Conservation (phyloP, 768 basidiomycete genomes). For the Kondoa subrosea region DNA sequence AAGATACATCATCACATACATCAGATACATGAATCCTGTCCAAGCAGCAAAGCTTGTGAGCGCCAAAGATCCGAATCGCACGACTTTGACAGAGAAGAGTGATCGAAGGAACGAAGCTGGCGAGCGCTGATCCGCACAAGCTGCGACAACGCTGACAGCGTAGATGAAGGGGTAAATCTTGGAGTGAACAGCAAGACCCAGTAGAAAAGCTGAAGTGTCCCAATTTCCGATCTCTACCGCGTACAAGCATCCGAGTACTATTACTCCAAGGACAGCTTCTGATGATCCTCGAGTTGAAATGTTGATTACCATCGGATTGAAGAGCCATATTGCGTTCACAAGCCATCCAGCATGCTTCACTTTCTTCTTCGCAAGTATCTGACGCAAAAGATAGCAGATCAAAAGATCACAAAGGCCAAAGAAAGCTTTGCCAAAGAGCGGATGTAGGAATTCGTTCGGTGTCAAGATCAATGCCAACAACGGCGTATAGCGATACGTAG, state of each 20-base stretch:
- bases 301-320: slow-evolving; percentile 86
- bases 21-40: slow-evolving; percentile 48
- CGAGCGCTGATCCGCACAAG: not conserved
- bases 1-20: slow-evolving; percentile 41
- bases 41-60: slow-evolving; percentile 50
- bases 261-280: slow-evolving; percentile 63
- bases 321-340: slow-evolving; percentile 50
- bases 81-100: slow-evolving; percentile 4
- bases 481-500: slow-evolving; percentile 94
- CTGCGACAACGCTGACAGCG: slow-evolving; percentile 55
- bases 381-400: slow-evolving; percentile 55
- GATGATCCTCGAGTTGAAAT: slow-evolving; percentile 96
- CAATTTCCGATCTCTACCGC: slow-evolving; percentile 37
- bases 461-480: slow-evolving; percentile 63
- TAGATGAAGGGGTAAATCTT: slow-evolving; percentile 95
- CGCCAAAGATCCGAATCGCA: slow-evolving; percentile 55
- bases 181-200: slow-evolving; percentile 81
- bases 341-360: not conserved
- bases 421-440: slow-evolving; percentile 76
- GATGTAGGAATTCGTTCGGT: slow-evolving; percentile 64
- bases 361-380: slow-evolving; percentile 11
- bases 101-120: slow-evolving; percentile 22
- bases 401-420: slow-evolving; percentile 70
- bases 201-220: slow-evolving; percentile 49
- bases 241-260: slow-evolving; percentile 57